Percentiles rank a stretch among this genome's conserved stretches.
These are phyloP conservation scores for Suillus luteus DNA, from an alignment of 768 basidiomycete species.

Conservation along the genomic window DNA sequence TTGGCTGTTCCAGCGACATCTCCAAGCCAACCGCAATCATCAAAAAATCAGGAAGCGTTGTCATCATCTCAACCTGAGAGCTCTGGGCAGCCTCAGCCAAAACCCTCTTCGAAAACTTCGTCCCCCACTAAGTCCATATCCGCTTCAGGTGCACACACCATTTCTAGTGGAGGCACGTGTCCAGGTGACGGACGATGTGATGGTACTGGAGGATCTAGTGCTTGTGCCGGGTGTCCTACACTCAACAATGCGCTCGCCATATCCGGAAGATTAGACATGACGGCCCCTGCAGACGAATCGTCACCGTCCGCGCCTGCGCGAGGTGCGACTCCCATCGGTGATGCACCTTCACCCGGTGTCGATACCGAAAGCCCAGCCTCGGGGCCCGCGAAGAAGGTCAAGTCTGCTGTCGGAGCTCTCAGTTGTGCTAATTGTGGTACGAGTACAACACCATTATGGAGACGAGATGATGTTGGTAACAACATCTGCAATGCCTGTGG, in stretches of 20 bases:
- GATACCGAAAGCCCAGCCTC: slow-evolving; percentile 31
- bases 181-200: slow-evolving; percentile 98
- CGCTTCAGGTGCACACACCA: slow-evolving; percentile 35
- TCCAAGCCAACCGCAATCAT: slow-evolving; percentile 32
- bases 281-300: slow-evolving; percentile 26
- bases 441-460: slow-evolving; percentile 87
- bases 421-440: slow-evolving; percentile 89
- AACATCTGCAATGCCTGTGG: slow-evolving; percentile 96
- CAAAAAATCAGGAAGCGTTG: slow-evolving; percentile 31
- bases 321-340: slow-evolving; percentile 32
- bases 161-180: slow-evolving; percentile 67
- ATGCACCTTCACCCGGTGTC: slow-evolving; percentile 36
- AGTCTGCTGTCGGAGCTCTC: slow-evolving; percentile 65
- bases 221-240: slow-evolving; percentile 95
- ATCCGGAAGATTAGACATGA: slow-evolving; percentile 42
- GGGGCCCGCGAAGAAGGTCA: slow-evolving; percentile 33
- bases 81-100: slow-evolving; percentile 29
- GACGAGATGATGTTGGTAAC: slow-evolving; percentile 87
- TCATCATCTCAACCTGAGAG: slow-evolving; percentile 31
- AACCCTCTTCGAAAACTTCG: slow-evolving; percentile 26
- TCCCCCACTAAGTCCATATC: slow-evolving; percentile 30
- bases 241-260: slow-evolving; percentile 81
- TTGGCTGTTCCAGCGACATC: slow-evolving; percentile 28
- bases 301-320: slow-evolving; percentile 20
- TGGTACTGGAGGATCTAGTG: slow-evolving; percentile 91